phyloP scores from a whole-genome alignment of 768 basidiomycete species.

The Sporobolomyces roseus region DNA sequence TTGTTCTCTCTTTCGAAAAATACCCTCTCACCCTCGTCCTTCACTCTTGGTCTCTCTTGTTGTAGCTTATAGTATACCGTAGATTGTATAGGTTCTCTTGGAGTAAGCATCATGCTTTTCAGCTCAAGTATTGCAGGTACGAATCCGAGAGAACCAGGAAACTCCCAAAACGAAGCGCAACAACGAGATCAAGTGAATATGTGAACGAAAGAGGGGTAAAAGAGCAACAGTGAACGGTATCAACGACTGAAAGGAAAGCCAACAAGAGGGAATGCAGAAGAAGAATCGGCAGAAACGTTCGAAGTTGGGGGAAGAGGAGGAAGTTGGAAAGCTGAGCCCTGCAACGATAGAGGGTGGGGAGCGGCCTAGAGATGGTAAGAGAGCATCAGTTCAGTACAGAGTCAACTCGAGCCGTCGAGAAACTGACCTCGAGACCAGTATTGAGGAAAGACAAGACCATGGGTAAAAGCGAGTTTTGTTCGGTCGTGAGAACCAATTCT shows the following conservation, averaged over 20 bases:
- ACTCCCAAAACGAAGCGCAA: no score
- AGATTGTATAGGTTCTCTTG: no score
- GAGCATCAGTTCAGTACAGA: background rate
- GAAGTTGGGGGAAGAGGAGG: slow-evolving; percentile 14
- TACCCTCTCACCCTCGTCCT: background rate
- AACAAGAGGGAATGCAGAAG: slow-evolving; percentile 11
- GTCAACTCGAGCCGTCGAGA: no score
- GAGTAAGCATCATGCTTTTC: no score
- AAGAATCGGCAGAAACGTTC: background rate
- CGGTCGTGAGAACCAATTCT: slow-evolving; percentile 76
- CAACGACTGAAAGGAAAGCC: slow-evolving; percentile 13
- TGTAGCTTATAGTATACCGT: background rate
- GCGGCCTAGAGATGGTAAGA: slow-evolving; percentile 5
- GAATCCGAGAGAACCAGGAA: no score
- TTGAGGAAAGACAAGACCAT: slow-evolving; percentile 36
- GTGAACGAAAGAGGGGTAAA: slow-evolving; percentile 1
- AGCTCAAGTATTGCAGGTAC: no score
- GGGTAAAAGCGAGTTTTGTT: slow-evolving; percentile 83
- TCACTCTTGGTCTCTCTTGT: background rate
- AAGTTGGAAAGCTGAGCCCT: slow-evolving; percentile 39
- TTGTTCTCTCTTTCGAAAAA: background rate
- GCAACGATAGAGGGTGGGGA: slow-evolving; percentile 26
- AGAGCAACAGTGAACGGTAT: background rate
- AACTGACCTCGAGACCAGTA: slow-evolving; percentile 23
- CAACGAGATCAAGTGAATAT: background rate